These are phyloP conservation scores for Ophiocordyceps camponoti-saundersi DNA, from an alignment of 2,329 filamentous ascomycete species.

Conservation along the genomic window DNA sequence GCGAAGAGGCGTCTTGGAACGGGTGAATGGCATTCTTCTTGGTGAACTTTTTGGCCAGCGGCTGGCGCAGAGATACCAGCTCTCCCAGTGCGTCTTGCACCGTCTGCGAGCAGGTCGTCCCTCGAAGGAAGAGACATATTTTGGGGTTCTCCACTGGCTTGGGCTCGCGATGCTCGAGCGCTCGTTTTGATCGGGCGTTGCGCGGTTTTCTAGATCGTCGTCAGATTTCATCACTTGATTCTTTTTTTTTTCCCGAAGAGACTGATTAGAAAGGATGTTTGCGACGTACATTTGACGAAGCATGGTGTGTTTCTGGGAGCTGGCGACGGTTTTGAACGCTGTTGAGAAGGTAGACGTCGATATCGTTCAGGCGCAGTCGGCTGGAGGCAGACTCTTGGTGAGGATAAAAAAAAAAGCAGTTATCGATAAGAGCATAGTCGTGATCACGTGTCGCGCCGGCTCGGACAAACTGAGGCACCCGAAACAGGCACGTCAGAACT, in stretches of 20 bases:
- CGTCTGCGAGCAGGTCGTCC: slow-evolving; percentile 68
- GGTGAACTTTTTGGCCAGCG: slow-evolving; percentile 75
- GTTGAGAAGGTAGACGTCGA: not conserved
- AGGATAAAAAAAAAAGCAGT: slow-evolving; percentile 12
- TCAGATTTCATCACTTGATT: not conserved
- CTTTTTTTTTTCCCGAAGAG: not conserved
- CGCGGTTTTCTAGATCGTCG: slow-evolving; percentile 32
- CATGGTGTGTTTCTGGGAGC: slow-evolving; percentile 16
- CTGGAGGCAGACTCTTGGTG: not conserved
- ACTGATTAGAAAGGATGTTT: not conserved
- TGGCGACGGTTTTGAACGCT: not conserved
- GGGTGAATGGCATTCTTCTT: slow-evolving; percentile 96
- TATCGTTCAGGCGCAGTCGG: too few relatives aligned
- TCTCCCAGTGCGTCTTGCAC: slow-evolving; percentile 73
- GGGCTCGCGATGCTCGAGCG: slow-evolving; percentile 81
- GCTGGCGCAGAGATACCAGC: slow-evolving; percentile 68
- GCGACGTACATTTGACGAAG: slow-evolving; percentile 29
- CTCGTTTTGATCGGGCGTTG: slow-evolving; percentile 81
- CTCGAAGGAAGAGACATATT: slow-evolving; percentile 74
- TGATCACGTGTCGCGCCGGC: slow-evolving; percentile 15
- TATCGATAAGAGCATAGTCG: slow-evolving; percentile 19
- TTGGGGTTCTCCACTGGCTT: slow-evolving; percentile 84
- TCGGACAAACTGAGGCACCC: not conserved
- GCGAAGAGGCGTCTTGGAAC: slow-evolving; percentile 73
- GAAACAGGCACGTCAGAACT: not conserved